Evolutionary conservation across 345 rosid genomes (phyloP).

Genomic region (Eucalyptus globulus): DNA sequence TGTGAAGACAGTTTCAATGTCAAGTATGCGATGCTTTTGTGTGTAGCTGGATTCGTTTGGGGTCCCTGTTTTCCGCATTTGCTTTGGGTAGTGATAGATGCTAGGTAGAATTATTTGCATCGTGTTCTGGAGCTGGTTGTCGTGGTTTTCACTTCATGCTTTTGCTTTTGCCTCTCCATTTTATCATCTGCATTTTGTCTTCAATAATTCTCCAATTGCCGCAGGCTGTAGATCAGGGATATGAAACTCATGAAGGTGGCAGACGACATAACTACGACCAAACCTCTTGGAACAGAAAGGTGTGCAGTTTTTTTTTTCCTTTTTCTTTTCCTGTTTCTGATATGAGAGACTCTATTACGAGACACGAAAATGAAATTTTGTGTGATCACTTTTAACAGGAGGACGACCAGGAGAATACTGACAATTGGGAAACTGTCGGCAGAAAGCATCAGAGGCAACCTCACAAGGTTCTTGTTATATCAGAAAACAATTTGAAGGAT

Average conservation of each 20-base stretch:
- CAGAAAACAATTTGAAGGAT: background rate
- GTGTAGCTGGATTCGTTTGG: background rate
- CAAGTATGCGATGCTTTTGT: background rate
- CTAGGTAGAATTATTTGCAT: background rate
- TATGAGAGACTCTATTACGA: too few species aligned
- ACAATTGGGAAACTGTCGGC: constrained; percentile 83
- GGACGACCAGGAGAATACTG: constrained; percentile 22
- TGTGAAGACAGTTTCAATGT: background rate
- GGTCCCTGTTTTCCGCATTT: background rate
- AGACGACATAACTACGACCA: background rate
- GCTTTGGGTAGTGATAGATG: background rate
- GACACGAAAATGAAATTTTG: background rate
- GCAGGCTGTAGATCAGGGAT: constrained; percentile 13
- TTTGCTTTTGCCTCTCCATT: background rate
- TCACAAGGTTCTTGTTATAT: constrained; percentile 32
- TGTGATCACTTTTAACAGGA: constrained; percentile 5
- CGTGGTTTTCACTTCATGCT: background rate
- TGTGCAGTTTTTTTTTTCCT: background rate
- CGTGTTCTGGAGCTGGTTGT: background rate
- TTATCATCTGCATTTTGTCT: background rate
- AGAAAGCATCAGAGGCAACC: constrained; percentile 38
- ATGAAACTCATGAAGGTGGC: constrained; percentile 8
- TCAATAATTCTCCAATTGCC: background rate
- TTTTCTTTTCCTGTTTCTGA: background rate
- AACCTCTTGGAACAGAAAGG: constrained; percentile 20